A percentile compares a stretch with the other conserved stretches of the same genome.
These are phyloP conservation scores for Trichoderma cornu-damae DNA, from an alignment of 2,329 filamentous ascomycete species.

Conservation along the genomic window DNA sequence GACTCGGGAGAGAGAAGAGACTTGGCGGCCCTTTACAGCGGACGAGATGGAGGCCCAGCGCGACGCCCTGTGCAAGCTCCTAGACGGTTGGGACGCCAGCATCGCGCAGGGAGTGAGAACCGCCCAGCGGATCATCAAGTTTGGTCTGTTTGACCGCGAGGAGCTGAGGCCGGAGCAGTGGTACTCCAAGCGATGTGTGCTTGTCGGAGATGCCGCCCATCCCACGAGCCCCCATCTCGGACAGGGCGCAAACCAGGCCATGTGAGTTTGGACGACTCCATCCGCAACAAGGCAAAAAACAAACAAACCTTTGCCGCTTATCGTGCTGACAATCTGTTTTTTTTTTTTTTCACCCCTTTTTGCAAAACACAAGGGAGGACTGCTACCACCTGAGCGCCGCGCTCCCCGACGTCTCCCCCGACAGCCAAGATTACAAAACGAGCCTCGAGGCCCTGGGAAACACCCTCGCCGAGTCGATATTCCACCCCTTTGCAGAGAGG, in stretches of 20 bases:
- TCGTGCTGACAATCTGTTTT: not conserved
- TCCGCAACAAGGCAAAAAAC: too few relatives aligned
- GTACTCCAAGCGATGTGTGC: conserved; percentile 23
- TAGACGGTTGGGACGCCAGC: conserved; percentile 22
- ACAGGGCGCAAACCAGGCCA: conserved; percentile 26
- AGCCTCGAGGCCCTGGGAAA: not conserved
- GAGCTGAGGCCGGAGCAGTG: conserved; percentile 24
- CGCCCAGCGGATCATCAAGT: conserved; percentile 26
- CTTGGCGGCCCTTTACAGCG: conserved; percentile 24
- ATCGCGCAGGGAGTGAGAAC: conserved; percentile 22
- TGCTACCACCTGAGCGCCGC: conserved; percentile 19
- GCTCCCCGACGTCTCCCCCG: conserved; percentile 12
- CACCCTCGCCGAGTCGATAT: conserved; percentile 13
- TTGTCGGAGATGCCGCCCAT: conserved; percentile 26
- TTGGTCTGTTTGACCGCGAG: conserved; percentile 26
- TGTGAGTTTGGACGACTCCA: conserved; percentile 16
- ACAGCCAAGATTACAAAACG: conserved; percentile 2
- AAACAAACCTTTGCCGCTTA: too few relatives aligned
- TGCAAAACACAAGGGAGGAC: conserved; percentile 16
- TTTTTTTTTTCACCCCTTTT: too few relatives aligned
- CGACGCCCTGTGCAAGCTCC: conserved; percentile 18
- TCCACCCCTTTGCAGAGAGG: conserved; percentile 21
- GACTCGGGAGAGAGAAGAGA: conserved; percentile 22
- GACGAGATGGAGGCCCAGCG: conserved; percentile 21
- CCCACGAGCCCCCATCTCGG: conserved; percentile 27